Evolutionary conservation across 768 basidiomycete genomes (phyloP).

Genomic region (Lepiota subincarnata): DNA sequence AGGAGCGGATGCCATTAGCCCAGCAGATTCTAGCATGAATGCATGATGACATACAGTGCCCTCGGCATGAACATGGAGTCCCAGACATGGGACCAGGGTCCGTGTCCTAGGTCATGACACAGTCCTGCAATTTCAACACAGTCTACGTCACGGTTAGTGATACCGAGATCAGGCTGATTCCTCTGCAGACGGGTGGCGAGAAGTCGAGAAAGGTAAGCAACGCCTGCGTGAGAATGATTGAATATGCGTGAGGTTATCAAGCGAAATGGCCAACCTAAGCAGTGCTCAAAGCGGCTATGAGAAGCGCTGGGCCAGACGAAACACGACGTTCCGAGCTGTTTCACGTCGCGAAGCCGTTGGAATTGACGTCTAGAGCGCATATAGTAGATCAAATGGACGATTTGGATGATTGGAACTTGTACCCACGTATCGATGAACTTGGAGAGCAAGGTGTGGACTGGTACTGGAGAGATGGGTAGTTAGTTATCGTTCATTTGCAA

Average conservation of each 20-base stretch:
- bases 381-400: background rate
- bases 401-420: slow-evolving; percentile 19
- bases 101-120: slow-evolving; percentile 84
- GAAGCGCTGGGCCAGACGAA: slow-evolving; percentile 76
- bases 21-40: background rate
- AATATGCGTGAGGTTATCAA: background rate
- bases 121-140: slow-evolving; percentile 80
- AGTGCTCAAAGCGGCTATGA: slow-evolving; percentile 83
- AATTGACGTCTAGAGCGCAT: slow-evolving; percentile 55
- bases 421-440: slow-evolving; percentile 74
- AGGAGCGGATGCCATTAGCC: background rate
- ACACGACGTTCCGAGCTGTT: slow-evolving; percentile 75
- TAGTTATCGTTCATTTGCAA: background rate
- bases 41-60: slow-evolving; percentile 46
- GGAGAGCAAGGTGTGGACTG: slow-evolving; percentile 30
- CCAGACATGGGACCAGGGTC: slow-evolving; percentile 86
- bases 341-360: slow-evolving; percentile 71
- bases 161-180: slow-evolving; percentile 57
- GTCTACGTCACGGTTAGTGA: slow-evolving; percentile 66
- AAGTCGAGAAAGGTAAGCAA: slow-evolving; percentile 66
- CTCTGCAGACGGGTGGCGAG: slow-evolving; percentile 54
- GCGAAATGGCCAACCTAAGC: slow-evolving; percentile 48
- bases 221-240: slow-evolving; percentile 42
- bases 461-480: slow-evolving; percentile 24
- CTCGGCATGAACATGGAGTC: slow-evolving; percentile 67